These are phyloP conservation scores for Macrotyloma uniflorum DNA, from an alignment of 306 rosid species.

Conservation along the genomic window DNA sequence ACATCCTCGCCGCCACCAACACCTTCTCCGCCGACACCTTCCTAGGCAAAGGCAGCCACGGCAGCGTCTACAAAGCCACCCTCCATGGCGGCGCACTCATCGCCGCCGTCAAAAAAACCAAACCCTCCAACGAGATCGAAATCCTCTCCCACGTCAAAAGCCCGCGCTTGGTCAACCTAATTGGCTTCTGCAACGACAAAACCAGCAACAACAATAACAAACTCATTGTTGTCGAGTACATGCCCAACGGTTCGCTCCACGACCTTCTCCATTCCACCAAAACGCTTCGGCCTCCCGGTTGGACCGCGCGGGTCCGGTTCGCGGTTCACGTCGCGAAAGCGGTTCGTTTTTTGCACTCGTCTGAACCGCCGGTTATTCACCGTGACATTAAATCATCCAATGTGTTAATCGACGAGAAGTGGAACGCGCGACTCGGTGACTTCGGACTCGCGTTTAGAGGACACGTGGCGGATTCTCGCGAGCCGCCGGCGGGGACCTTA, in stretches of 20 bases:
- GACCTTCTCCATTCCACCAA: constrained; percentile 48
- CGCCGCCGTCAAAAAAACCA: constrained; percentile 67
- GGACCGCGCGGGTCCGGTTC: constrained; percentile 52
- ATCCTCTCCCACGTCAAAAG: constrained; percentile 53
- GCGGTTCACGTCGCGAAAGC: constrained; percentile 65
- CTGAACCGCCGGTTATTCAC: constrained; percentile 72
- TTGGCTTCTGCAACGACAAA: constrained; percentile 52
- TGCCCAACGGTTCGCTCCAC: constrained; percentile 69
- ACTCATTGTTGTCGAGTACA: constrained; percentile 64
- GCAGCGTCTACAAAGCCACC: constrained; percentile 62
- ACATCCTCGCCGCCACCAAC: constrained; percentile 59
- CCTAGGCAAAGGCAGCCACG: constrained; percentile 75
- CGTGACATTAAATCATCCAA: constrained; percentile 77
- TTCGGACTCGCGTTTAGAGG: constrained; percentile 71
- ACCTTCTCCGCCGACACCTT: constrained; percentile 57
- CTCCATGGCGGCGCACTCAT: constrained; percentile 60
- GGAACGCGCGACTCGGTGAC: constrained; percentile 67
- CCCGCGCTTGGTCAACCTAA: constrained; percentile 60
- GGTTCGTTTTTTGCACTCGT: constrained; percentile 47
- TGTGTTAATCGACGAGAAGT: constrained; percentile 53
- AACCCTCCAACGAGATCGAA: constrained; percentile 62
- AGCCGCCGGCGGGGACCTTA: constrained; percentile 78
- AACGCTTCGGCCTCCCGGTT: constrained; percentile 51
- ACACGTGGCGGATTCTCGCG: constrained; percentile 55
- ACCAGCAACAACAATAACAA: constrained; percentile 15